Conservation (phyloP, 1,284 basidiomycete genomes). For the Trichosporon faecale region DNA sequence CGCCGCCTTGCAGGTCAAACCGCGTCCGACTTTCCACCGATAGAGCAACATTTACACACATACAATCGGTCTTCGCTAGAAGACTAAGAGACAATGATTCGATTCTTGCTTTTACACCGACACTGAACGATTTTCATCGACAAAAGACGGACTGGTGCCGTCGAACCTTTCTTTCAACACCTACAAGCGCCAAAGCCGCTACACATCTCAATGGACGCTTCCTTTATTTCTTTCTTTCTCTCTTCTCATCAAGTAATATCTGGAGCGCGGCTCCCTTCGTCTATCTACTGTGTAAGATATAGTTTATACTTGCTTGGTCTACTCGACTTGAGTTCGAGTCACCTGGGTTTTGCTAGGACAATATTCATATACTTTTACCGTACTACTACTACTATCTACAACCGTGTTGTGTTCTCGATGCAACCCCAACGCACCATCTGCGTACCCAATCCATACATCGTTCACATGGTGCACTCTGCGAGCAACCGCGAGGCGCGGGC, state of each 20-base stretch:
- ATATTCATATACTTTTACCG: slow-evolving; percentile 6
- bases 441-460: background rate
- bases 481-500: background rate
- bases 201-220: slow-evolving; percentile 4
- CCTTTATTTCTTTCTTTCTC: background rate
- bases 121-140: slow-evolving; percentile 9
- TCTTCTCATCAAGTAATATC: background rate
- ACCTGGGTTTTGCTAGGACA: slow-evolving; percentile 10
- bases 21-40: background rate
- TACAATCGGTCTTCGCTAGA: background rate
- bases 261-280: slow-evolving; percentile 5
- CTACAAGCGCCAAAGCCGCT: background rate
- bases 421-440: background rate
- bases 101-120: slow-evolving; percentile 1
- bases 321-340: slow-evolving; percentile 7
- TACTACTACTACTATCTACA: slow-evolving; percentile 6
- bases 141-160: slow-evolving; percentile 5
- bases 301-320: slow-evolving; percentile 2
- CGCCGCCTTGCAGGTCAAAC: background rate
- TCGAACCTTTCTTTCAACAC: background rate
- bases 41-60: background rate
- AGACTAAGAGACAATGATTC: slow-evolving; percentile 5
- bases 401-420: slow-evolving; percentile 6
- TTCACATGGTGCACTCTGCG: background rate
- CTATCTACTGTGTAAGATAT: slow-evolving; percentile 11